phyloP scores from a whole-genome alignment of 306 rosid genomes.

The Gastrolobium bilobum region DNA sequence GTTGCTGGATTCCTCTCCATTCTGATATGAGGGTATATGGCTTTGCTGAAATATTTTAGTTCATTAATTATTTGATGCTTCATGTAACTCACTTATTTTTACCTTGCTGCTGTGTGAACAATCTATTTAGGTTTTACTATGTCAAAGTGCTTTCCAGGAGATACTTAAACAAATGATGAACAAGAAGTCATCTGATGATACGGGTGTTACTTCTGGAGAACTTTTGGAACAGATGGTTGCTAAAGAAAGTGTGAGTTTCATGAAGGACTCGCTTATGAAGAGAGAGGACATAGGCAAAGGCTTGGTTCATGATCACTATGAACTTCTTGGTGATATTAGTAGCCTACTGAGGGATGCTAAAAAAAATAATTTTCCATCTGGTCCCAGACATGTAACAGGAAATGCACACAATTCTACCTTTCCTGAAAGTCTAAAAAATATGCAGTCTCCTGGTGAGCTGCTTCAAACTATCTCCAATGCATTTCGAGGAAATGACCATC shows the following conservation, averaged over 20 bases:
- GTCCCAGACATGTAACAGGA: slow-evolving; percentile 57
- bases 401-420: slow-evolving; percentile 60
- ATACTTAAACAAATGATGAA: slow-evolving; percentile 91
- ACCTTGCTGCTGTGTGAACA: slow-evolving; percentile 40
- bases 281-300: slow-evolving; percentile 70
- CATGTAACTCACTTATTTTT: slow-evolving; percentile 37
- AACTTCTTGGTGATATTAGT: slow-evolving; percentile 81
- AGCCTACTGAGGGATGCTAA: slow-evolving; percentile 79
- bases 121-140: slow-evolving; percentile 74
- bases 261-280: slow-evolving; percentile 58
- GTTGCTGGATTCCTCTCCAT: slow-evolving; percentile 93
- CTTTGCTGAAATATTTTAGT: slow-evolving; percentile 30
- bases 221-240: slow-evolving; percentile 63
- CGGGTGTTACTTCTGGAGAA: slow-evolving; percentile 53
- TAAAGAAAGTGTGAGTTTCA: slow-evolving; percentile 66
- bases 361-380: slow-evolving; percentile 60
- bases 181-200: slow-evolving; percentile 61
- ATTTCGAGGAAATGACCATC: slow-evolving; percentile 86
- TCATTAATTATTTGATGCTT: slow-evolving; percentile 26
- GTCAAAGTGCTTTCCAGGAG: slow-evolving; percentile 92
- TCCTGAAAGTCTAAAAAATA: slow-evolving; percentile 65
- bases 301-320: slow-evolving; percentile 68
- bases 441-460: slow-evolving; percentile 84
- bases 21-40: slow-evolving; percentile 90
- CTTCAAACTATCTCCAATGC: slow-evolving; percentile 83